Conservation (phyloP, 2,329 filamentous ascomycete species). For the Xylariomycetidae sp. region DNA sequence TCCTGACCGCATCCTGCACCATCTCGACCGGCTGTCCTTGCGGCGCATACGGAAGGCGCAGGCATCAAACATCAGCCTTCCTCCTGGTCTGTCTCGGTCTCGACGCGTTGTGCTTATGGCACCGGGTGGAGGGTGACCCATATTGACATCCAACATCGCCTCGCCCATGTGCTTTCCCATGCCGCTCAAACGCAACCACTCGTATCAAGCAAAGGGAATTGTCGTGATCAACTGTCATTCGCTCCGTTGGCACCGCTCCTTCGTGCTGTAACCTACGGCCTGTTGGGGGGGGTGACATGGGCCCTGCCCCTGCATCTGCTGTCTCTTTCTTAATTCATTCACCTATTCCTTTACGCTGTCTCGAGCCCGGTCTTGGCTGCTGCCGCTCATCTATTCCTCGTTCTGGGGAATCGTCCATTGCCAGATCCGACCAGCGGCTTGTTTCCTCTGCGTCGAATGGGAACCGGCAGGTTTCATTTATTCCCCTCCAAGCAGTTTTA, state of each 20-base stretch:
- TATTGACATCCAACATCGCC: too few species aligned
- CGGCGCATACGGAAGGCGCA: too few species aligned
- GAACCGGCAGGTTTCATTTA: constrained; percentile 28
- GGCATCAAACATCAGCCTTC: too few species aligned
- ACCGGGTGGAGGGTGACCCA: too few species aligned
- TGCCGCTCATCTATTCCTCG: constrained; percentile 16
- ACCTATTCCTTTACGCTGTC: too few species aligned
- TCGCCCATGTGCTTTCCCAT: too few species aligned
- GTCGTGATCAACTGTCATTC: constrained; percentile 20
- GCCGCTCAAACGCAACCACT: constrained; percentile 18
- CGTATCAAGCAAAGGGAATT: constrained; percentile 16
- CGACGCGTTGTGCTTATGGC: too few species aligned
- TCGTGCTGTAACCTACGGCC: constrained; percentile 24
- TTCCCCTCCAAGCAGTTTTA: constrained; percentile 24
- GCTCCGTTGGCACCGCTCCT: constrained; percentile 21
- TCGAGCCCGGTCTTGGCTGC: constrained; percentile 17
- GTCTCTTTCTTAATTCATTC: constrained; percentile 3
- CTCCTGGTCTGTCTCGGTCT: too few species aligned
- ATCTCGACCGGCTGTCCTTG: too few species aligned
- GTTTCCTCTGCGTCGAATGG: constrained; percentile 13
- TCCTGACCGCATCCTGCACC: too few species aligned
- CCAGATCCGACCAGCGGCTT: constrained; percentile 21
- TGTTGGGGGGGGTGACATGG: constrained; percentile 10
- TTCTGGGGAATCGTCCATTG: constrained; percentile 20
- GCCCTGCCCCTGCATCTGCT: too few species aligned